Evolutionary conservation across 1,284 basidiomycete genomes (phyloP), one percentile per base, ranked within the genome.

Genomic region (Ganoderma resinaceum): DNA sequence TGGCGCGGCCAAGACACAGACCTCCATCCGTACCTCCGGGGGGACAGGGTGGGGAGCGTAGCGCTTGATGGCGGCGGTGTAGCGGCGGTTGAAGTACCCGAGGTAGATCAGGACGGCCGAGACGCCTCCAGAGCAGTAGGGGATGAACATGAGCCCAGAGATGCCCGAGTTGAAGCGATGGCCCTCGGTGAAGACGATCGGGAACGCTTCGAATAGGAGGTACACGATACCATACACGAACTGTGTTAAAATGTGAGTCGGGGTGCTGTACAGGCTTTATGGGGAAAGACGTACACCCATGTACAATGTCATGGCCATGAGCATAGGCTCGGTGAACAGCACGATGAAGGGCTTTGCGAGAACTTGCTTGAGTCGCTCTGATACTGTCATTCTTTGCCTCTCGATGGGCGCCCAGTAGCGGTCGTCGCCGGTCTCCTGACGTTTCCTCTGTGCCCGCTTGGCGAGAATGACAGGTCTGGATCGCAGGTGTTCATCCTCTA

Each of bases 371-470:
- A 84, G 11, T 6, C 75, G 76, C 49, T 76, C 69, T 1, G 81
- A 79, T 18, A 81, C 61, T 1, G 78, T 69, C 64, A 80, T 77
- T 61, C 76, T 74, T 20, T 78, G 73, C 31, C 76, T 74, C 69
- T 84, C 82, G 16, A 82, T 70, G 0, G 81, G 77, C 16, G 80
- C 80, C 76, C 86, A 87, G 74, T 85, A 92, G 2, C 84, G 77
- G 8, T 85, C 76, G 70, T 92, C 87, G 2, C 87, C 88, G 0
- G 89, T 91, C 66, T 82, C 77, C 72, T 79, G 78, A 33, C 82
- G 77, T 43, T 80, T 65, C 62, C 73, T 74, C 62, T 76, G 59
- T 0, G 82, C 81, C 20, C 77, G 79, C 33, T 70, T 68, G 1
- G 78, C 76, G n/a, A 91, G 78, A 40, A 91, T 80, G 58, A 88